Evolutionary conservation across 768 basidiomycete species (phyloP).

Genomic region (Rhizopogon vesiculosus): DNA sequence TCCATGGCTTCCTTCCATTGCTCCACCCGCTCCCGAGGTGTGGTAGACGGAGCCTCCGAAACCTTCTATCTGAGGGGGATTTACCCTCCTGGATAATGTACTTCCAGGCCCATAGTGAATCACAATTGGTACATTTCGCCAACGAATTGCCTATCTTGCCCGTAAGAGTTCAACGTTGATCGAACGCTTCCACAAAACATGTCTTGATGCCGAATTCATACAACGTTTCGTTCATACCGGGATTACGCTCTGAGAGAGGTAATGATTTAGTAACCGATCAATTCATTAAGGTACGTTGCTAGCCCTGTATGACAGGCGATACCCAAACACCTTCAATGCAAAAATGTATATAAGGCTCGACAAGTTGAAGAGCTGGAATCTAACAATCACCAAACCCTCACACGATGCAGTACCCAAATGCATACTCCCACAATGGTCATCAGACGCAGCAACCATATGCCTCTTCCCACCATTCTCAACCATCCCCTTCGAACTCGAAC

Average conservation of each 20-base stretch:
- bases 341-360: slow-evolving; percentile 29
- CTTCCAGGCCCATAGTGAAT: not conserved
- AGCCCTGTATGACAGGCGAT: slow-evolving; percentile 31
- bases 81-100: slow-evolving; percentile 20
- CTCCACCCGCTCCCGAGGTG: slow-evolving; percentile 9
- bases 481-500: slow-evolving; percentile 14
- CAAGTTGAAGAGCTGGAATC: slow-evolving; percentile 7
- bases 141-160: slow-evolving; percentile 23
- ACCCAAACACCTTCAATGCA: slow-evolving; percentile 25
- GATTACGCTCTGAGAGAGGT: slow-evolving; percentile 30
- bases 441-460: slow-evolving; percentile 13
- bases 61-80: slow-evolving; percentile 18
- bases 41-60: slow-evolving; percentile 4
- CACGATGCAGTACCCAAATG: slow-evolving; percentile 23
- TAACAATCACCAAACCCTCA: slow-evolving; percentile 1
- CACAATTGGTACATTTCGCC: slow-evolving; percentile 6
- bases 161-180: slow-evolving; percentile 5
- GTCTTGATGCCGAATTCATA: slow-evolving; percentile 27
- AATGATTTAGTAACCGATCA: slow-evolving; percentile 33
- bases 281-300: slow-evolving; percentile 34
- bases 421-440: slow-evolving; percentile 15
- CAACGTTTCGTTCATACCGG: slow-evolving; percentile 30
- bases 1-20: slow-evolving; percentile 5
- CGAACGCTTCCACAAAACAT: slow-evolving; percentile 19
- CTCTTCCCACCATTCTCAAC: slow-evolving; percentile 9